Evolutionary conservation across 257 asterid species (phyloP).

Genomic region (Knoxia roxburghii): DNA sequence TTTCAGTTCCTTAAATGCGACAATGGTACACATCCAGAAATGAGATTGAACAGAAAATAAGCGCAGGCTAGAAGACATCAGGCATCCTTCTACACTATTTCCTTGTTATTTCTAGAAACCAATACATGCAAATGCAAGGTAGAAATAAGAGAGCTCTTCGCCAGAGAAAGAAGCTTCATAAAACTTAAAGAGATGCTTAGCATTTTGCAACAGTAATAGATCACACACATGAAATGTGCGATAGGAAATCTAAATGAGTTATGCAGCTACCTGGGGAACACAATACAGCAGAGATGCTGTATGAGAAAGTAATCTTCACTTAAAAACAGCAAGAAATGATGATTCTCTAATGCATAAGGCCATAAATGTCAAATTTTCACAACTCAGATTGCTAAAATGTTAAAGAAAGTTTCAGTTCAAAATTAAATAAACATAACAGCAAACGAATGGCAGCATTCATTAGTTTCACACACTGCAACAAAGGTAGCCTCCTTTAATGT

Average conservation of each 20-base stretch:
- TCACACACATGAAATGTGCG: neutral
- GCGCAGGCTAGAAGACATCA: too few relatives aligned
- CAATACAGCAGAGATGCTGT: neutral
- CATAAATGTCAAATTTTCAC: too few relatives aligned
- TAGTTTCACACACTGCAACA: neutral
- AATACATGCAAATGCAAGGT: neutral
- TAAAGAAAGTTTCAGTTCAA: neutral
- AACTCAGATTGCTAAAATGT: too few relatives aligned
- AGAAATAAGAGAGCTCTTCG: too few relatives aligned
- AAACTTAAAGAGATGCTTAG: neutral
- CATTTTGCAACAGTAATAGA: neutral
- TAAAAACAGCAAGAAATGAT: too few relatives aligned
- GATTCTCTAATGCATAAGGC: too few relatives aligned
- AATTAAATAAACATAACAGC: neutral
- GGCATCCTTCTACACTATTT: neutral
- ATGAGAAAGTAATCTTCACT: neutral
- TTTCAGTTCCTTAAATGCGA: too few relatives aligned
- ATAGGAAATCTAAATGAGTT: neutral
- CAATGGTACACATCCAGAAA: neutral
- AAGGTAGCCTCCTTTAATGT: neutral
- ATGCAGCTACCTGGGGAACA: neutral
- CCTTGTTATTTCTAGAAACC: neutral
- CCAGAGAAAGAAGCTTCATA: too few relatives aligned
- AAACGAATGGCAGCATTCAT: neutral
- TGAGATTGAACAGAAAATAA: too few relatives aligned